Base-by-base conservation (phyloP, 371 early-diverging fungal species). In the Saksenaea oblongispora region DNA sequence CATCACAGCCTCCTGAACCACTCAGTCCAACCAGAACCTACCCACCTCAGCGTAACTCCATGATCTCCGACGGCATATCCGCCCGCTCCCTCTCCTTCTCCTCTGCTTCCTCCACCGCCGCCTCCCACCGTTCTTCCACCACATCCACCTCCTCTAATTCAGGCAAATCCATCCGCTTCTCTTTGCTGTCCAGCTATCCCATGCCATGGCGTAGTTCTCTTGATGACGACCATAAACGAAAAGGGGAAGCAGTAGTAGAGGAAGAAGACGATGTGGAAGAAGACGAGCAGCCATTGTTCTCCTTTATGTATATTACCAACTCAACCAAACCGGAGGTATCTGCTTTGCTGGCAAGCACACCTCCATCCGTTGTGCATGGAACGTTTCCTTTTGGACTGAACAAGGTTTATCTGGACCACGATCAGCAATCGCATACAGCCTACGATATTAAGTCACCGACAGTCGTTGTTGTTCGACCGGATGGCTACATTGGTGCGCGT, bases 391-490 rank as follows among this genome's bases (percentile, higher is more conserved):
- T 51, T 41, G 73, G 78, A 14, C 65, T 78, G 17, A 59, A 69
- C 8, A 65, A 67, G 22, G 63, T 74, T 10, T 79, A 73, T 61
- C 47, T 79, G 17, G 80, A 79, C 56, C 80, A 79, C 35, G 76
- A 79, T 56, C 66, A 76, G 22, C 72, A 74, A 53, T 67, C 71
- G 11, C 75, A 79, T 44, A 72, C 65, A 2, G 65, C 73, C 1
- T 78, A 72, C 47, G 58, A 57, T 13, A 39, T 70, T 41, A 17
- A 41, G 34, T 28, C 47, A 5, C 73, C 73, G 8, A 68, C 70
- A 17, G 58, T 69, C 7, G 59, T 73, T 11, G 58, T 73, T 3
- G 64, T 73, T 44, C 66, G 61, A 53, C 61, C 61, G 15, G 61
- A 61, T 27, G 61, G 61, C 7, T 61, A 61, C 18, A 54, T 61